phyloP scores from a whole-genome alignment of 192 early-diverging fungal species.

The Chytriomyces sp. region DNA sequence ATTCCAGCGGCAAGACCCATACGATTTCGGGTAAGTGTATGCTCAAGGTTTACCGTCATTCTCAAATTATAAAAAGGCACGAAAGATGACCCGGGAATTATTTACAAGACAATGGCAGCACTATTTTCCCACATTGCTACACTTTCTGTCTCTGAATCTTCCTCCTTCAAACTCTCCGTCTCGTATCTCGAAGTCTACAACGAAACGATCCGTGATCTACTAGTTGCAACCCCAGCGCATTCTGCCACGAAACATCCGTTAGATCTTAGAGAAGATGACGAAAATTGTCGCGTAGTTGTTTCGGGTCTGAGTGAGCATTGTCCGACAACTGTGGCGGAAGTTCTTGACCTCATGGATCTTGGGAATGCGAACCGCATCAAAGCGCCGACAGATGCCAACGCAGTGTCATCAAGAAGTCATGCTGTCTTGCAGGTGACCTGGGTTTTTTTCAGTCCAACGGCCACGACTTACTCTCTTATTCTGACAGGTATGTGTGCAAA shows the following conservation, averaged over 20 bases:
- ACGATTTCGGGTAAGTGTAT: conserved; percentile 58
- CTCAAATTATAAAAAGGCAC: conserved; percentile 41
- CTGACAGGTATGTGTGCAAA: conserved; percentile 1
- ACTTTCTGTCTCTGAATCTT: not conserved
- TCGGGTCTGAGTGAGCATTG: conserved; percentile 59
- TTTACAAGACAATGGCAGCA: conserved; percentile 63
- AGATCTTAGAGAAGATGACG: conserved; percentile 77
- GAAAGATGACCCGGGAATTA: conserved; percentile 66
- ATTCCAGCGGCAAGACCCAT: conserved; percentile 70
- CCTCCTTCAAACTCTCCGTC: conserved; percentile 37
- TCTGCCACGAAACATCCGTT: conserved; percentile 41
- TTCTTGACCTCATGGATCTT: conserved; percentile 38
- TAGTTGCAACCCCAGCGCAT: conserved; percentile 31
- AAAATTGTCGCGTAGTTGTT: conserved; percentile 60
- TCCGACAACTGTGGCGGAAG: conserved; percentile 61
- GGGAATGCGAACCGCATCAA: conserved; percentile 75
- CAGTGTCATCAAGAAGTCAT: conserved; percentile 69
- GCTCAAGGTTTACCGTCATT: no score
- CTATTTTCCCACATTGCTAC: conserved; percentile 54
- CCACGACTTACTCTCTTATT: no score
- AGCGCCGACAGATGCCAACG: conserved; percentile 77
- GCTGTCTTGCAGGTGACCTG: conserved; percentile 70
- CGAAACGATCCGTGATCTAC: conserved; percentile 66
- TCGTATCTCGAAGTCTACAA: conserved; percentile 68
- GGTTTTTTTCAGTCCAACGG: no score